Evolutionary conservation across 1,139 yeast genomes (phyloP).

Genomic region (Nakaseomyces uthaithaninus): DNA sequence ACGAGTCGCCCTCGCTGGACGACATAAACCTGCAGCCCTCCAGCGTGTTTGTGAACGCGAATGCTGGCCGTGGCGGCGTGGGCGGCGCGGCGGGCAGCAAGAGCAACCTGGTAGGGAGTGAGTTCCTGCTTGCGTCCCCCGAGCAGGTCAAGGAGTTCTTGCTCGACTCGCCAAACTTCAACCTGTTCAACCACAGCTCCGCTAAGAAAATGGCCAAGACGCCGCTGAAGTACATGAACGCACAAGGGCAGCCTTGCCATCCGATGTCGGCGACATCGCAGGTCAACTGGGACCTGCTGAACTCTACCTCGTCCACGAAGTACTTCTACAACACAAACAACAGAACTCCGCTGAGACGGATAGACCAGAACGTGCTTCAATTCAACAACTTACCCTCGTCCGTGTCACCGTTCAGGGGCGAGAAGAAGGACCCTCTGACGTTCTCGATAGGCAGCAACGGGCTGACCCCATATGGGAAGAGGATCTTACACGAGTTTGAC

Average conservation of each 20-base stretch:
- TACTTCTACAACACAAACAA: conserved; percentile 9
- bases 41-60: background rate
- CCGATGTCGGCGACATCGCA: conserved; percentile 3
- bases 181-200: conserved; percentile 19
- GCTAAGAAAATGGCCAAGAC: conserved; percentile 31
- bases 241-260: conserved; percentile 7
- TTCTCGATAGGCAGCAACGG: conserved; percentile 18
- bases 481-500: conserved; percentile 25
- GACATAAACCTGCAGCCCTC: conserved; percentile 5
- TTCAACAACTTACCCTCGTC: conserved; percentile 18
- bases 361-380: conserved; percentile 22
- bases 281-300: conserved; percentile 6
- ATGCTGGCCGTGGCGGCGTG: too few relatives aligned
- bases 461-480: conserved; percentile 30
- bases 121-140: conserved; percentile 24
- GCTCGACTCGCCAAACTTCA: conserved; percentile 27
- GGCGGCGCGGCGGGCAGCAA: background rate
- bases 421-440: conserved; percentile 1
- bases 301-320: conserved; percentile 7
- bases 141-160: conserved; percentile 31
- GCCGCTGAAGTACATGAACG: conserved; percentile 27
- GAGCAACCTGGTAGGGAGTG: background rate
- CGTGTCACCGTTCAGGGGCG: conserved; percentile 26
- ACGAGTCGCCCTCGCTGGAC: conserved; percentile 7
- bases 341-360: conserved; percentile 27